Evolutionary conservation across 208 protist genomes (phyloP), one percentile per base, ranked within the genome.

Genomic region (Leishmania arabica): DNA sequence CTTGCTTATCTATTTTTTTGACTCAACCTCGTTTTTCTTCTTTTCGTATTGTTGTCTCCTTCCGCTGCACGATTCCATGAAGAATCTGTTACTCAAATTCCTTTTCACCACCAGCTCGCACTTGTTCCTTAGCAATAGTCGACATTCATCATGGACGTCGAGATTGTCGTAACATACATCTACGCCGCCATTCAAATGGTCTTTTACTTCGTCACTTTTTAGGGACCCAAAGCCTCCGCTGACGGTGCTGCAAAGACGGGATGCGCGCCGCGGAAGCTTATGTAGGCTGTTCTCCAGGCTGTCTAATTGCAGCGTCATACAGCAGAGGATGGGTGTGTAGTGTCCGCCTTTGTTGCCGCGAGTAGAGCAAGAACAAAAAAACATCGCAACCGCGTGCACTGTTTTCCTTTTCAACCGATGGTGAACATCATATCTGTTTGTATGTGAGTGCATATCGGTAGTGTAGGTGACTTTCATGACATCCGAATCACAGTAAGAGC

Each of bases 131-230:
- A 56, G 54, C 54, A 34, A 75, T 47, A 7, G 4, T 34, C 13
- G 19, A 17, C 24, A 34, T 77, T 70, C 45, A 34, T 31, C 19
- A 85, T 82, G 65, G 60, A 78, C 56, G 54, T 56, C 45, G 64
- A 79, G 34, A 37, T 62, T 49, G 53, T 51, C 51, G 31, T 85
- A 54, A 86, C 80, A 76, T 65, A 11, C 45, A 37, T 86, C 11
- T 56, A 75, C n/a, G 68, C 58, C 66, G 45, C 58, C n/a, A 70
- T 75, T 60, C 54, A 53, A 2, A 73, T 77, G 40, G 37, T 73
- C n/a, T 80, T 80, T 75, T 77, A 66, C 27, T 58, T 85, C 31
- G 54, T 74, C 64, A 79, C 74, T 40, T 73, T 65, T 45, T 68
- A 79, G 53, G 37, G 51, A 1, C 27, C 47, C 4, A n/a, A 79